Base-by-base conservation (phyloP, 116 monocot species). In the Posidonia oceanica region DNA sequence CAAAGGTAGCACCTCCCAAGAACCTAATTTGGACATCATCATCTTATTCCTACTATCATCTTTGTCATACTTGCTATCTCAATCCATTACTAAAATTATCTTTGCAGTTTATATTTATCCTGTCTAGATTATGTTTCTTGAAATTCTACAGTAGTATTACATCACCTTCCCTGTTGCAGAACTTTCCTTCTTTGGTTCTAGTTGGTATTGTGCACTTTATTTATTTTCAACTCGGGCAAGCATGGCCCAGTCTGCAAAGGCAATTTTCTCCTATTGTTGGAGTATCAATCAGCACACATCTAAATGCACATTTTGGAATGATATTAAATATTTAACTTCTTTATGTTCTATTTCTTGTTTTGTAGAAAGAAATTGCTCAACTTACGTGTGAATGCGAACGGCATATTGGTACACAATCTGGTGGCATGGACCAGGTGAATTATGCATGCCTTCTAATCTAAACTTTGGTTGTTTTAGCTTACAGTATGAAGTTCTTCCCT, bases 311-410 rank as follows among this genome's bases (percentile, higher is more conserved):
- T 29, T 29, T 29, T 29, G 29, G 29, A 29, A 29, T 29, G 29
- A 29, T 29, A 29, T 29, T 29, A 29, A 12, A 48, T 48, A 12
- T 18, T 39, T 36, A 39, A 42, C 10, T 14, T 53, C 21, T 68
- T 29, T 68, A 29, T n/a, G 40, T n/a, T 53, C 6, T 37, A 6
- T 16, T 78, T 54, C 39, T 23, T 69, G 4, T 79, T 81, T 70
- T 80, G 37, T 80, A 97, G 93, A 92, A 97, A 82, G 97, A 97
- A 86, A 78, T 97, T 81, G 92, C 97, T 83, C 89, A 97, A 66
- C 83, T 97, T 59, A 87, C 97, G 12, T 97, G 97, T 74, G 87
- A 87, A 58, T 97, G 92, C 76, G 97, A 97, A 61, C 89, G 93
- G 14, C 83, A 97, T 42, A 97, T 97, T 72, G 97, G 97, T 67